Evolutionary conservation across 2,329 filamentous ascomycete species (phyloP).

Genomic region (Teratosphaeria zuluensis): DNA sequence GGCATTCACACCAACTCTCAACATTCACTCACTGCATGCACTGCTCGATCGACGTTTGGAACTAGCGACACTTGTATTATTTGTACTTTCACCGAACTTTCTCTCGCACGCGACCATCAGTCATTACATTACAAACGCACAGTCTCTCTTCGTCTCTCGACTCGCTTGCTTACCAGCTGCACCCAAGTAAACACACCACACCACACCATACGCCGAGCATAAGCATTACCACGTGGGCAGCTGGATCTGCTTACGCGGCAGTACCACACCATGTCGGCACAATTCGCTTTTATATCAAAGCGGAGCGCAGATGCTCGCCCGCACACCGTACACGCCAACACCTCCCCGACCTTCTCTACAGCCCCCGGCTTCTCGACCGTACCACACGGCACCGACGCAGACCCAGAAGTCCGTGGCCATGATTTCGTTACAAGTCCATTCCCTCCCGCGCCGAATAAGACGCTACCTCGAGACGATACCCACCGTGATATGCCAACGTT

Average conservation of each 20-base stretch:
- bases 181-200: too few relatives aligned
- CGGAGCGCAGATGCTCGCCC: background rate
- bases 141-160: too few relatives aligned
- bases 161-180: too few relatives aligned
- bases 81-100: background rate
- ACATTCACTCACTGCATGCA: background rate
- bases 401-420: background rate
- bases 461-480: background rate
- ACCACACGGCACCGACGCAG: background rate
- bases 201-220: background rate
- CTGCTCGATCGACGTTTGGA: too few relatives aligned
- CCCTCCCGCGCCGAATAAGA: background rate
- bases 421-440: background rate
- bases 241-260: background rate
- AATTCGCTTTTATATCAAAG: background rate
- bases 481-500: background rate
- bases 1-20: background rate
- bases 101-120: background rate
- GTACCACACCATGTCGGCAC: background rate
- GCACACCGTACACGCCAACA: background rate
- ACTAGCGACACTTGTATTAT: too few relatives aligned
- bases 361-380: background rate
- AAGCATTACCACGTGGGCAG: background rate
- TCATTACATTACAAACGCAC: too few relatives aligned
- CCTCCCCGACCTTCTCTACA: background rate